Conservation (phyloP, 2,329 filamentous ascomycete genomes). For the Cytospora schulzeri region DNA sequence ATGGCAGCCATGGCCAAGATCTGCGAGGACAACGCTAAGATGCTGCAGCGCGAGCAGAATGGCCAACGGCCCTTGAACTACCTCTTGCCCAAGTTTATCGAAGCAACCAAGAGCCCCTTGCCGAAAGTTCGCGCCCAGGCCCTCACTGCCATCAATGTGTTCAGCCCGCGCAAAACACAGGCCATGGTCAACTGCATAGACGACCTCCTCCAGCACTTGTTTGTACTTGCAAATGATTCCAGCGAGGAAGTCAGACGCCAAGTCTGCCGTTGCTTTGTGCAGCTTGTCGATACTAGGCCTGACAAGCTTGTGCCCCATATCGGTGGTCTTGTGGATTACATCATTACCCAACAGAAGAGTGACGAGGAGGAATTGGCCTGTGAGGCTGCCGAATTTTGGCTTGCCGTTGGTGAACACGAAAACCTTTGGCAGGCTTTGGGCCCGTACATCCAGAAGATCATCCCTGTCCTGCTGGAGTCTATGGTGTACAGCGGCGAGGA, state of each 20-base stretch:
- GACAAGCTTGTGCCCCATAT: conserved; percentile 91
- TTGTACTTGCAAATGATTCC: conserved; percentile 75
- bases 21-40: conserved; percentile 91
- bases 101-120: conserved; percentile 77
- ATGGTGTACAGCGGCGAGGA: conserved; percentile 98
- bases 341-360: conserved; percentile 83
- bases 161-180: conserved; percentile 81
- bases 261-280: conserved; percentile 90
- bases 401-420: conserved; percentile 87
- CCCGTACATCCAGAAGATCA: conserved; percentile 79
- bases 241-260: conserved; percentile 84
- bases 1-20: conserved; percentile 94
- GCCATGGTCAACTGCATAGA: conserved; percentile 82
- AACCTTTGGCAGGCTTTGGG: conserved; percentile 74
- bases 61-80: conserved; percentile 85
- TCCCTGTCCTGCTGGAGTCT: conserved; percentile 86
- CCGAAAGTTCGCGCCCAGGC: conserved; percentile 79
- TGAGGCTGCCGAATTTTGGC: conserved; percentile 97
- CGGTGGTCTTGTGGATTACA: conserved; percentile 86
- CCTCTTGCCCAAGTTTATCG: conserved; percentile 86
- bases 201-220: conserved; percentile 78
- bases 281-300: conserved; percentile 86
- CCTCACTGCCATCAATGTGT: conserved; percentile 85
- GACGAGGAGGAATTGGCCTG: conserved; percentile 88
- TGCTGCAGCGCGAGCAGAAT: conserved; percentile 84